Conservation (phyloP, 345 rosid genomes). For the Lumnitzera littorea region DNA sequence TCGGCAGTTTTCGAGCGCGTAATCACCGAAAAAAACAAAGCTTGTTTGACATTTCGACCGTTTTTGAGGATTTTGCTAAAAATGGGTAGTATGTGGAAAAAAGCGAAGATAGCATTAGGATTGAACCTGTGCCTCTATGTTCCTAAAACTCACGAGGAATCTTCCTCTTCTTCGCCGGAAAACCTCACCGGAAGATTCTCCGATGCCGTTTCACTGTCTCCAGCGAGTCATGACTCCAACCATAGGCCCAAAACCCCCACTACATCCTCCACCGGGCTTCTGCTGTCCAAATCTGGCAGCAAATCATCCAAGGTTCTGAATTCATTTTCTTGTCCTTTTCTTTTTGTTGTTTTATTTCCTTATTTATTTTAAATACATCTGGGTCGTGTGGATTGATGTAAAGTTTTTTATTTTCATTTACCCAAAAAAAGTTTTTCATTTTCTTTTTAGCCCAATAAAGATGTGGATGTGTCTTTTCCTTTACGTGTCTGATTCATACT, state of each 20-base stretch:
- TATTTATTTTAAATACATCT: not conserved
- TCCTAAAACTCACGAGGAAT: slow-evolving; percentile 47
- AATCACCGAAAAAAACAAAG: too few species aligned
- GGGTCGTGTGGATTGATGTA: not conserved
- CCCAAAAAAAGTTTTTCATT: not conserved
- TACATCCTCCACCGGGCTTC: slow-evolving; percentile 63
- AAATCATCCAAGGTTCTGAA: slow-evolving; percentile 53
- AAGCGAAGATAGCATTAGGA: slow-evolving; percentile 69
- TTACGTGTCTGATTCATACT: not conserved
- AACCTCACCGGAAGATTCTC: slow-evolving; percentile 23
- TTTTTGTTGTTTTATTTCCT: not conserved
- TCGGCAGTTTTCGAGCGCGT: too few species aligned
- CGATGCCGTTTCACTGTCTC: slow-evolving; percentile 32
- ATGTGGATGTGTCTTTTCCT: not conserved
- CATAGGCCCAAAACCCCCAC: slow-evolving; percentile 39
- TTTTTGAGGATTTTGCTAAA: not conserved
- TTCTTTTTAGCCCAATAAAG: not conserved
- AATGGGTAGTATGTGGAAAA: slow-evolving; percentile 85
- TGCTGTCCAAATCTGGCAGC: slow-evolving; percentile 40
- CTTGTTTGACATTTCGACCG: not conserved
- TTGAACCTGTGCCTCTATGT: slow-evolving; percentile 60
- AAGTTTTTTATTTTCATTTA: not conserved
- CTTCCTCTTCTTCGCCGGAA: slow-evolving; percentile 12
- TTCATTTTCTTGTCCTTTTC: not conserved
- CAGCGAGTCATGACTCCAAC: slow-evolving; percentile 12